Evolutionary conservation across 192 early-diverging fungal genomes (phyloP), one percentile per base, ranked within the genome.

Genomic region (Coemansia sp.): DNA sequence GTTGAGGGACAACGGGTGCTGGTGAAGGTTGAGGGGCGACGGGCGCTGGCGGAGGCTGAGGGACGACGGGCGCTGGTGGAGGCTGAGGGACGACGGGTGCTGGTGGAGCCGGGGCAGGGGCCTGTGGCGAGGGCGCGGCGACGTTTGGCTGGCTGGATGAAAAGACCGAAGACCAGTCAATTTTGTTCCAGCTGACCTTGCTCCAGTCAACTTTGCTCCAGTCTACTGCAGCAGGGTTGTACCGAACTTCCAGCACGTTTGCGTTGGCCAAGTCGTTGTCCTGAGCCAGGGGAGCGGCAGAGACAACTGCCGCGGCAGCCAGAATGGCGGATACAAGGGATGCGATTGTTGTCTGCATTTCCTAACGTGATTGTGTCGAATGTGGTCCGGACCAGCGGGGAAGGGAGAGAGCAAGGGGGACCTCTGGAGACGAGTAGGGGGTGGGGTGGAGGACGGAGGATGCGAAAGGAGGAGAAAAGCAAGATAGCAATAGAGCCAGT

Each of bases 121-220:
- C 60, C 22, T 39, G 38, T 7, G 60, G 24, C 14, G 46, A 20
- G 7, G 60, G 51, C 51, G 27, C 25, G 29, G 9, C 51, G 27
- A 15, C 29, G 17, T 31, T 54, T 54, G 51, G 51, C 17, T 3
- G 17, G 27, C 51, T 32, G 15, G 51, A 17, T 1, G 71, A 46
- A 40, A 74, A 70, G 12, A 73, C 62, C 7, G 62, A 58, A 35
- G 51, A 12, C 73, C 73, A 75, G 63, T 65, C 58, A 38, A 75
- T 36, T 7, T 67, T 38, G 39, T 31, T 53, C 64, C 63, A 65
- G 54, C 70, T 61, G 36, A 72, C 64, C 31, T 64, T 42, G 32
- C 40, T 64, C 68, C 68, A 77, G 61, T 70, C 62, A 27, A 73
- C 59, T 31, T 64, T 53, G 65, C 41, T 59, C 70, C 63, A 73